Evolutionary conservation across 2,329 filamentous ascomycete genomes (phyloP), one percentile per base, ranked within the genome.

Genomic region (Myrmaecium sp.): DNA sequence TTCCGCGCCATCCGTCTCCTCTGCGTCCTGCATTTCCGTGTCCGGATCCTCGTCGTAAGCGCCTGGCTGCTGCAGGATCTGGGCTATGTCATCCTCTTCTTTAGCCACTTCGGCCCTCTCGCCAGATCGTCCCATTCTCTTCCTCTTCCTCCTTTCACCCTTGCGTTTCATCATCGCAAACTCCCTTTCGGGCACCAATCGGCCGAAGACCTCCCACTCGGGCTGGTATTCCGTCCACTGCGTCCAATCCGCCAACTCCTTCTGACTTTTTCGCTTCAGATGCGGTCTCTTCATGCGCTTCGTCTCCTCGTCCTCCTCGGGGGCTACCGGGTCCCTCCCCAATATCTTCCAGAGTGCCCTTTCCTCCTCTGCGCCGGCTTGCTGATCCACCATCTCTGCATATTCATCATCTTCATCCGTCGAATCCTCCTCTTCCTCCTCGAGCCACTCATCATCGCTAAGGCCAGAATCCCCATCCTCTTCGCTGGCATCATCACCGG

Each of bases 221-320:
- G 55, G 49, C 23, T 49, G 53, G 27, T 61, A 65, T 2, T 60
- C 39, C 1, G 52, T 47, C 26, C 44, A 48, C 14, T 50, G 49
- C 26, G 60, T 54, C 66, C 66, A 69, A 26, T 58, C 46, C n/a
- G 47, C 38, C 6, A 52, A 29, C 7, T 58, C 51, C 23, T 51
- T 36, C 28, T 35, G 37, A 28, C 36, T 36, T 40, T 46, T 52
- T 37, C 44, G 50, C 32, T 46, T 41, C 18, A 35, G 35, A 12
- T 30, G 28, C 28, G 44, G 41, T 27, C 36, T 41, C 16, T 32
- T 28, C 23, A 38, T 32, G 6, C 35, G 21, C 9, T 38, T 12
- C 12, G 32, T 18, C 14, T 37, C 19, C 27, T 39, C 28, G 26
- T 38, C 20, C 36, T 40, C 38, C 34, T 23, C 21, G 27, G 34